Evolutionary conservation across 2,329 filamentous ascomycete genomes (phyloP).

Genomic region (Penicillium brevicompactum): DNA sequence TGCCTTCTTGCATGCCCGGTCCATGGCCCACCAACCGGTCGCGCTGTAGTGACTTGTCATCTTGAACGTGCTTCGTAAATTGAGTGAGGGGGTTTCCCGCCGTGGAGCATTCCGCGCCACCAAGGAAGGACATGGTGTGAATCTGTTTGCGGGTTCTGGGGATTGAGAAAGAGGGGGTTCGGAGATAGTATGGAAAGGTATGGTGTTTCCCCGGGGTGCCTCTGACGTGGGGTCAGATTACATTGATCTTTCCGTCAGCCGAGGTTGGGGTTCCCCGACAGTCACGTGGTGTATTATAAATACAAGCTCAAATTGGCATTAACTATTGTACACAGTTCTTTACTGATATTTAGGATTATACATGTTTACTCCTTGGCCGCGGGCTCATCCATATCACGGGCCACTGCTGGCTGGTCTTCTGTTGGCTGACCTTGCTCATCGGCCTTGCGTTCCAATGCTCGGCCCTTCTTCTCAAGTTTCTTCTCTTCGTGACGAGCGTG

Average conservation of each 20-base stretch:
- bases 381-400: conserved; percentile 18
- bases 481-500: neutral
- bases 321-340: neutral
- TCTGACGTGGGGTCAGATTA: conserved; percentile 25
- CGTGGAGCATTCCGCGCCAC: conserved; percentile 94
- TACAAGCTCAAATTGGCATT: neutral
- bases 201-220: conserved; percentile 13
- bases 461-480: neutral
- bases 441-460: neutral
- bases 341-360: neutral
- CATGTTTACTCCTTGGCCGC: neutral
- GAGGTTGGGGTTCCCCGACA: conserved; percentile 29
- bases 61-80: conserved; percentile 94
- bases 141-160: neutral
- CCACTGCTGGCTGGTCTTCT: conserved; percentile 15
- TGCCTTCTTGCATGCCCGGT: conserved; percentile 72
- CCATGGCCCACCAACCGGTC: conserved; percentile 81
- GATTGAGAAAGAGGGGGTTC: neutral
- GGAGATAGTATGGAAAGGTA: conserved; percentile 6
- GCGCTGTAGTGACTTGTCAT: conserved; percentile 92
- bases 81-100: conserved; percentile 94
- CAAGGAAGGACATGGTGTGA: conserved; percentile 83
- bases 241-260: conserved; percentile 27
- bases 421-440: neutral
- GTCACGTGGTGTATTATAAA: conserved; percentile 22